Base-by-base conservation (phyloP, 805 yeast species). In the Wickerhamia fluorescens region DNA sequence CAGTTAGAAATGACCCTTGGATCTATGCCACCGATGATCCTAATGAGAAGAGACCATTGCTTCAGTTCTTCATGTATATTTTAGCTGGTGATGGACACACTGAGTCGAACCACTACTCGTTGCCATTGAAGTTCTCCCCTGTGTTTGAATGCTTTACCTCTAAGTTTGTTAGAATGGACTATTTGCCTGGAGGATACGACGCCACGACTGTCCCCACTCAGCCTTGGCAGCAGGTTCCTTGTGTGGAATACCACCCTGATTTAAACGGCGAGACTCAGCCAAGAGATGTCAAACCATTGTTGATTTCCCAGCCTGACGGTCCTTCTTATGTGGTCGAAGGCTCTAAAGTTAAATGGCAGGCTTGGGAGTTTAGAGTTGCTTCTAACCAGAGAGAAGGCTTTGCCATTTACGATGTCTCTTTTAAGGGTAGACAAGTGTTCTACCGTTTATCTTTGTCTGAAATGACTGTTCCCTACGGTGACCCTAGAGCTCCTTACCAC, bases 391-490 rank as follows among this genome's bases (percentile, higher is more conserved):
- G 94, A 65, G 94, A 82, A 59, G 94, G 94, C 41, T 67, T 79
- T 43, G 89, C 78, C 18, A 41, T 82, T 19, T 81, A 82, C 53
- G 83, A 82, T 42, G 76, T 75, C 29, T 62, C 61, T 48, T 82
- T 79, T 65, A 78, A 80, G 54, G 89, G 88, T 29, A 74, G 92
- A 58, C 78, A 81, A 27, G 59, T 75, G 24, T 71, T 81, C 49
- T 81, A 82, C 68, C 69, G 92, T 61, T 54, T 80, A 26, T 69
- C 87, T 3, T 58, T 81, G 42, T 73, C 82, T 31, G 94, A 82
- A 58, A 82, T 83, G 94, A 81, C 89, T 23, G 94, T 83, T 39
- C 92, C 92, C 19, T 82, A 83, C 49, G 88, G 85, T 53, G 89
- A 82, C 53, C 86, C 88, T 47, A 70, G 89, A 57, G 76, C 77